Base-by-base conservation (phyloP, 176 grass and related monocot species). In the Zizania latifolia region DNA sequence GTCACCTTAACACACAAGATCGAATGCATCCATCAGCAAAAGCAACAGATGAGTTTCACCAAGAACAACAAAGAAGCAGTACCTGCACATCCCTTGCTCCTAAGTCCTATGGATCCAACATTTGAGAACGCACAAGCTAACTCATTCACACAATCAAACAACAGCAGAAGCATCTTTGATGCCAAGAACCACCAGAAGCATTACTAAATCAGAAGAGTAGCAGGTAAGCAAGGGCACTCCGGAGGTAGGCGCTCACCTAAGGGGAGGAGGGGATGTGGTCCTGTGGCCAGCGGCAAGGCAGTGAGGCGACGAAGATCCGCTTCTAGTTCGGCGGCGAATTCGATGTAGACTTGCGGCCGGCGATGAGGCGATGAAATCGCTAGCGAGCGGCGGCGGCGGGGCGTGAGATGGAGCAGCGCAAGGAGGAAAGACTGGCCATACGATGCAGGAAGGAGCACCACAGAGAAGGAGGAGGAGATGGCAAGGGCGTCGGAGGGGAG, bases 241-340 rank as follows among this genome's bases (percentile, higher is more conserved):
- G 6, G 48, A 32, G 64, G 23, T 13, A 8, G 37, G 13, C 32
- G 70, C 63, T 81, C 71, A 86, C 84, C 84, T 76, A 63, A 63
- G 35, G 62, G n/a, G n/a, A n/a, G n/a, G n/a, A n/a, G n/a, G n/a
- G n/a, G n/a, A n/a, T n/a, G n/a, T n/a, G n/a, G n/a, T n/a, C n/a
- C n/a, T n/a, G n/a, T n/a, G n/a, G n/a, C n/a, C n/a, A n/a, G n/a
- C n/a, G n/a, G n/a, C n/a, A n/a, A n/a, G n/a, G n/a, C n/a, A n/a
- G n/a, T n/a, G n/a, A n/a, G n/a, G n/a, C n/a, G n/a, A n/a, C n/a
- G n/a, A n/a, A n/a, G n/a, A n/a, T n/a, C n/a, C n/a, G n/a, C n/a
- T n/a, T n/a, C n/a, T n/a, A n/a, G n/a, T n/a, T n/a, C n/a, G n/a
- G n/a, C n/a, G n/a, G n/a, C n/a, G n/a, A n/a, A n/a, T n/a, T n/a